Evolutionary conservation across 306 rosid genomes (phyloP), one percentile per base, ranked within the genome.

Genomic region (Dicorynia guianensis): DNA sequence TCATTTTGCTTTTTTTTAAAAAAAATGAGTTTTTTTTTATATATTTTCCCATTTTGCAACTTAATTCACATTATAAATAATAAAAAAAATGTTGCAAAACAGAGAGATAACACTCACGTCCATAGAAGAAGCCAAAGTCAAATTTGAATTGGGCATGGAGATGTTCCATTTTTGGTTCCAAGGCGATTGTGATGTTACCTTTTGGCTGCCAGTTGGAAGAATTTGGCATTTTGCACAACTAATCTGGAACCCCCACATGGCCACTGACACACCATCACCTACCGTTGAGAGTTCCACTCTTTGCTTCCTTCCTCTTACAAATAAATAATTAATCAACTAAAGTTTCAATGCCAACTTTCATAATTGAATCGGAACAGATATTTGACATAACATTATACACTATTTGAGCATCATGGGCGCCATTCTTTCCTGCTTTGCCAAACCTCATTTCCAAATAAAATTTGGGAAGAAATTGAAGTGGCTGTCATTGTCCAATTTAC

Each of bases 231-330:
- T 18, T 4, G 5, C 12, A 17, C 58, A 53, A 53, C 11, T 53
- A 53, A 53, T 53, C 33, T 53, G 18, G 11, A 11, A 53, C 34
- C 60, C 58, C 35, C 60, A 54, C 60, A 56, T 56, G 62, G 38
- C 38, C 38, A 25, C 62, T 38, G 20, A 56, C 38, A 11, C 62
- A 4, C 38, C 35, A 0, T 54, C 58, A 55, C 61, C 61, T 20
- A 55, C 61, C n/a, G 10, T 20, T 10, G 44, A n/a, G 11, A 52
- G 10, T 15, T 53, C 33, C 33, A 53, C 7, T 17, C 7, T 17
- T 6, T 53, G 7, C 58, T 17, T 17, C 11, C 17, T 17, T 53
- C 4, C 58, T 18, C 33, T 6, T 9, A 9, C 8, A 6, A 40
- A 5, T 40, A 6, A 40, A 40, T 6, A 40, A 40, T 1, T 6